Evolutionary conservation across 225 moss, liverwort and hornwort genomes (phyloP), one percentile per base, ranked within the genome.

Genomic region (Thuidium tamariscinum): DNA sequence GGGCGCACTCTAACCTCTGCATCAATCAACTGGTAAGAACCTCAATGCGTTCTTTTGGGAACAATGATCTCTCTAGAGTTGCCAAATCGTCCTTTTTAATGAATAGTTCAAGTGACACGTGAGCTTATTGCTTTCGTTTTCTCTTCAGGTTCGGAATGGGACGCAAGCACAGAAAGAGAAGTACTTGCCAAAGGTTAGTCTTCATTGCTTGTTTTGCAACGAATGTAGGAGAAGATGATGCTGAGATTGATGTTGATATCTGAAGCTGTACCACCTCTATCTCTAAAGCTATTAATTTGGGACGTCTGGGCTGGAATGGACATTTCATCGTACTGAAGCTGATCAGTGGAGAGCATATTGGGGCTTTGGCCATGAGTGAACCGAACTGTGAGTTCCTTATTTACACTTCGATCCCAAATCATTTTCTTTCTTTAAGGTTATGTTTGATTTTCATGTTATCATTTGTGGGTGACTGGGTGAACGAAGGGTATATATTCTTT

Each of bases 341-440:
- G 87, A 96, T 99, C 83, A 95, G 94, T 88, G 99, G 99, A 93
- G 97, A 99, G 83, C 95, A 97, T 83, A 87, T 99, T 85, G 99
- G 99, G 89, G 99, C 99, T 46, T 90, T 99, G 92, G 99, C 99
- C 55, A 99, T 99, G 97, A 99, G 99, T 83, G 99, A 99, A 92
- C 96, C 99, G 69, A 99, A 97, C 87, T 97, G 99, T 99, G 90
- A 88, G 99, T 92, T 82, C 46, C 34, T 83, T 74, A 18, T 29
- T 72, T 78, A 44, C 68, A 64, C 42, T 51, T 84, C 9, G 63
- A 84, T 84, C 71, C 49, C 37, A 67, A 11, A 77, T 48, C 55
- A 82, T 44, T 73, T 63, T 86, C 49, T 74, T 52, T 29, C 10
- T 48, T 80, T 61, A 49, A 68, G 44, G 64, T 91, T 81, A 62